Evolutionary conservation across 805 yeast genomes (phyloP), one percentile per base, ranked within the genome.

Genomic region (Metschnikowia reukaufii): DNA sequence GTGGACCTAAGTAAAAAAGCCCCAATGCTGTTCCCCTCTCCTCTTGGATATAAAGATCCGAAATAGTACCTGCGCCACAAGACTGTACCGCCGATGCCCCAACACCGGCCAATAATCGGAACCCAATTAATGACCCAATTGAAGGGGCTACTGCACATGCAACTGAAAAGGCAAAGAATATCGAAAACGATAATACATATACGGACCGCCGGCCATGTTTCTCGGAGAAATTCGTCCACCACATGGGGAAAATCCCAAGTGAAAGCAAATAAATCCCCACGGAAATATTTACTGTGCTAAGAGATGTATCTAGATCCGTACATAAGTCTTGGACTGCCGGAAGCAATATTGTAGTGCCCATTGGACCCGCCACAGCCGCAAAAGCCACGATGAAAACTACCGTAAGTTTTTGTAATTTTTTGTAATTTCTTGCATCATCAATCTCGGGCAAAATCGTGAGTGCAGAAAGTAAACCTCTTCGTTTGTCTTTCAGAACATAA

Each of bases 201-300:
- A 88, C 83, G 2, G 83, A 73, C 45, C 96, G 68, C 54, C 96
- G 72, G 1, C 96, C 96, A 51, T 78, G 77, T 42, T 74, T 65
- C 61, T 89, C 96, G 34, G 90, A 82, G 47, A 86, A 76, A 8
- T 84, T 79, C 5, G 92, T 84, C 96, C 96, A 89, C 94, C 96
- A 88, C 37, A 89, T 60, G 2, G 96, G 96, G 57, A 87, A 82
- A 1, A 89, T 70, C 13, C 96, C 96, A 30, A 89, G 60, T 1
- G 90, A 73, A 10, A 88, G 59, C 23, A 88, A 65, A 61, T 88
- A 89, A 8, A 88, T 76, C 54, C 96, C 96, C 42, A 88, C 88
- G 2, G 92, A 81, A 15, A 88, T 73, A 58, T 88, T 88, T 20
- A 88, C 88, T 56, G 79, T 72, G 21, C 81, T 68, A 1, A 76